Base-by-base conservation (phyloP, 108 stramenopile species). In the Phaeodactylum tricornutum region DNA sequence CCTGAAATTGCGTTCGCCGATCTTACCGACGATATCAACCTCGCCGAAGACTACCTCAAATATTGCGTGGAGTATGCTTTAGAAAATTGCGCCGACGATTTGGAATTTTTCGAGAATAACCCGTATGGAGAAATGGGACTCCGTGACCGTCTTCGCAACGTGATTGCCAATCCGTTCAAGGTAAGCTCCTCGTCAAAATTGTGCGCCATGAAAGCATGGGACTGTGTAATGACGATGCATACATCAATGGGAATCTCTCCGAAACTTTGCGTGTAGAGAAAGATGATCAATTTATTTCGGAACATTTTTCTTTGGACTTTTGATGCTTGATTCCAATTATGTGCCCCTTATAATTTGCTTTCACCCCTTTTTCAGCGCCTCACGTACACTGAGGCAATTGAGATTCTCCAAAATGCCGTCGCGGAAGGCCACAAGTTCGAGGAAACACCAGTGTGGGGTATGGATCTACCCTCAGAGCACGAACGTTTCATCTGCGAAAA, bases 1-100 rank as follows among this genome's bases (percentile, higher is more conserved):
- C 90, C 90, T 15, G 96, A 96, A 79, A 77, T 86, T 40, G 68
- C 76, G 41, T 96, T 96, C 60, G 81, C 85, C 0, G 71, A 77
- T 19, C 57, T 97, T 9, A 47, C 76, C 43, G 77, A 75, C 16
- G 79, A 92, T 58, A 75, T 97, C 44, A 75, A 71, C 55, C 84
- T 92, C 40, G 77, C 91, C n/a, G 94, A 97, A 68, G 88, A 92
- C 35, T 97, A 84, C 66, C 64, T 97, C 36, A 94, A 94, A 64
- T 94, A 84, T 57, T 85, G 84, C 46, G 80, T 92, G 38, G 48
- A 66, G 34, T 92, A 89, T 62, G 96, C 84, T 8, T 61, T 94
- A 23, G 82, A 84, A 39, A 69, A 75, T 36, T 96, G 95, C 59
- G 62, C 41, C 12, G 91, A 80, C 0, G 94, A 97, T 53, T 62